Evolutionary conservation across 495 filamentous ascomycete species (phyloP), one percentile per base, ranked within the genome.

Genomic region (Penicillium pancosmium): DNA sequence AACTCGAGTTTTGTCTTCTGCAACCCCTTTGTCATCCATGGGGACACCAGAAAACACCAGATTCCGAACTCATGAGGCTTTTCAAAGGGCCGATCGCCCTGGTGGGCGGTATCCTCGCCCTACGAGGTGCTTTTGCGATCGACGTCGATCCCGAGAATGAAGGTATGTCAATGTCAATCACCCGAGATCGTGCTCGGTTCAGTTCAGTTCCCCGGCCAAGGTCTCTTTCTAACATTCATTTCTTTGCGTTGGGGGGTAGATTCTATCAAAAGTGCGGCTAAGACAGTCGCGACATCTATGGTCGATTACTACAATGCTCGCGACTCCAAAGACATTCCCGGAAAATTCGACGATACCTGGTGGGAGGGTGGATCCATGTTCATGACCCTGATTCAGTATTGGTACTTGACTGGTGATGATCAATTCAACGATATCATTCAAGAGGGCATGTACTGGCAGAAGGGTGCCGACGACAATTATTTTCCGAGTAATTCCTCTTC

Each of bases 291-390:
- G 9, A 72, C 82, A 52, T 84, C 86, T 54, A 83, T 91, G 74
- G 86, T 91, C 80, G 74, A 73, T 35, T 87, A 84, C 71, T 92
- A 92, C 65, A 72, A 77, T 34, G 87, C 86, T 18, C 80, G 90
- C 59, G 60, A 84, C 59, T 81, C 86, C 4, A 87, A 87, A 40
- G 70, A 79, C 38, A 82, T 80, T 33, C 81, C 85, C 11, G 86
- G 86, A 15, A 65, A 84, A 19, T 78, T 88, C 57, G 78, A 76
- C 47, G 65, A 64, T 21, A 83, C 81, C 27, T 91, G 90, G 90
- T 93, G 90, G 90, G 88, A 92, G 71, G 87, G 78, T 12, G 85
- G 85, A 25, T 86, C 87, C 44, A 81, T 83, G 56, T 84, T 81
- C 55, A 69, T 77, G 27, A 65, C 73, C 11, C 59, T 83, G 38